These are phyloP conservation scores for Candida maris DNA, from an alignment of 805 yeast genomes.

Conservation along the genomic window DNA sequence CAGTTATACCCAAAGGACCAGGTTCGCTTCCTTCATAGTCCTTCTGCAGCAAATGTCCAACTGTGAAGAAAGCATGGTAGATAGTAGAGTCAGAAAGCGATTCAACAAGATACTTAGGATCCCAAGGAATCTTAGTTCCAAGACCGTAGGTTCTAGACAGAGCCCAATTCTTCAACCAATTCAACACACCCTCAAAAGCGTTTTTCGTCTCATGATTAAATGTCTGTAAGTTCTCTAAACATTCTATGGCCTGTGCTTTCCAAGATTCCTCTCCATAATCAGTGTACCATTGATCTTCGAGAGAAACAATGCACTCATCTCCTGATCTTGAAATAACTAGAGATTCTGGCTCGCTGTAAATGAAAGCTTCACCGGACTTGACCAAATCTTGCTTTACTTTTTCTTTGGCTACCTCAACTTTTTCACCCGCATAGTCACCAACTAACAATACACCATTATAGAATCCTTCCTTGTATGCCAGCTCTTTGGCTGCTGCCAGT, in stretches of 20 bases:
- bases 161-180: constrained; percentile 98
- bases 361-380: constrained; percentile 74
- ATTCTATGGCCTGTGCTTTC: constrained; percentile 78
- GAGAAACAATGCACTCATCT: constrained; percentile 92
- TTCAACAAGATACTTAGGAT: constrained; percentile 86
- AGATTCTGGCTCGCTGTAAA: constrained; percentile 92
- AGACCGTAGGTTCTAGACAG: constrained; percentile 94
- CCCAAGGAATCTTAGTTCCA: constrained; percentile 97
- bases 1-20: constrained; percentile 70
- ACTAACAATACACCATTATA: constrained; percentile 79
- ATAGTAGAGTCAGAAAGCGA: constrained; percentile 94
- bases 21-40: constrained; percentile 77
- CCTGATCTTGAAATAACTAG: constrained; percentile 91
- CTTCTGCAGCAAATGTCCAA: constrained; percentile 77
- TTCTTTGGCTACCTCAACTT: constrained; percentile 87
- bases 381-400: constrained; percentile 81
- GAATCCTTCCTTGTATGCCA: constrained; percentile 94
- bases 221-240: constrained; percentile 71
- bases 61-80: constrained; percentile 92
- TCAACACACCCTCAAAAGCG: constrained; percentile 90
- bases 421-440: constrained; percentile 84
- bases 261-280: constrained; percentile 95
- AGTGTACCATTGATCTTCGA: constrained; percentile 97
- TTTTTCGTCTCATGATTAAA: constrained; percentile 80
- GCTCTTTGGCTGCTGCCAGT: constrained; percentile 88